Evolutionary conservation across 163 green algal species (phyloP), one percentile per base, ranked within the genome.

Genomic region (Scenedesmus sp.): DNA sequence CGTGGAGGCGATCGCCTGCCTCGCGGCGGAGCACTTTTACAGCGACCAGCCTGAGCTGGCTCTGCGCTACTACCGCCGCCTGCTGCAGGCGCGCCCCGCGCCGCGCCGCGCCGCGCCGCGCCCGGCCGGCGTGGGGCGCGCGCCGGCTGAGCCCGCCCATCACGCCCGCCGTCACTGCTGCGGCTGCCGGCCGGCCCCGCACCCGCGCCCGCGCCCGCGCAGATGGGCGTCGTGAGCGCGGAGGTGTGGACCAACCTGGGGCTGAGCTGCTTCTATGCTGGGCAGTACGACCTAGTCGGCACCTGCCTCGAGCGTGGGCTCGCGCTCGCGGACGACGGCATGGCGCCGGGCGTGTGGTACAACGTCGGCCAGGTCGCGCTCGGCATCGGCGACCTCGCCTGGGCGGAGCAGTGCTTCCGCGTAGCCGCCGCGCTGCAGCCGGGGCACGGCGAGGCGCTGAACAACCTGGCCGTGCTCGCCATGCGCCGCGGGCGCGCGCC

Each of bases 171-270:
- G n/a, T n/a, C n/a, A n/a, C n/a, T n/a, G n/a, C n/a, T n/a, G n/a
- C n/a, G n/a, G n/a, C n/a, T n/a, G n/a, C n/a, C n/a, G n/a, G n/a
- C n/a, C n/a, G n/a, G n/a, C n/a, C n/a, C n/a, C n/a, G n/a, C n/a
- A n/a, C n/a, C n/a, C n/a, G n/a, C n/a, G n/a, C n/a, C n/a, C n/a
- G 33, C 50, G 17, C 36, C 34, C 50, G 15, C 14, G 20, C 88
- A 94, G 83, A 93, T 95, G 88, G 92, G 92, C 4, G 90, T 95
- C 6, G 83, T 72, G 58, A 93, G 87, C 63, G 82, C 87, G 10
- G 92, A 95, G 83, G 75, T 95, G 54, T 95, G 89, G 91, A 93
- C 90, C 80, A 96, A 96, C 77, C 60, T 95, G 34, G 92, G 88
- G 0, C 84, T 96, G 29, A 94, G 90, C 75, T 95, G 92, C 87